Percentiles rank a stretch among this genome's conserved stretches.
Evolutionary conservation across 495 filamentous ascomycete species (phyloP).

Genomic region (Podospora appendiculata): DNA sequence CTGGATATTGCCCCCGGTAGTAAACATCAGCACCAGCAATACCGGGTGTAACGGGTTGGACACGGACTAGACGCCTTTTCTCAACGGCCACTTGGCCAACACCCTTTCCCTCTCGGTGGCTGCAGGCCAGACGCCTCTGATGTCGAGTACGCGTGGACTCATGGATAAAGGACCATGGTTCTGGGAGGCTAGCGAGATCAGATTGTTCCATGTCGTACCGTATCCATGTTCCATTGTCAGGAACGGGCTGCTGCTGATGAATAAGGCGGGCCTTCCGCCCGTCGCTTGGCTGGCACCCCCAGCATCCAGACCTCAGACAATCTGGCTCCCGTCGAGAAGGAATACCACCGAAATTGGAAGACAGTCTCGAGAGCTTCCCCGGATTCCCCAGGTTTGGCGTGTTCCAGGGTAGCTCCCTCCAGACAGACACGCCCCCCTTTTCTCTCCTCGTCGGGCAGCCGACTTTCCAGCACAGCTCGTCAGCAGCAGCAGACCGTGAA

Average conservation of each 20-base stretch:
- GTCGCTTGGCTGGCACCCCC: neutral
- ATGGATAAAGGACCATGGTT: constrained; percentile 1
- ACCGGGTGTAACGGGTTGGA: neutral
- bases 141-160: constrained; percentile 3
- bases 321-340: neutral
- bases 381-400: neutral
- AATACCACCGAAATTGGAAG: no score
- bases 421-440: neutral
- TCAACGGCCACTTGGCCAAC: neutral
- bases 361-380: neutral
- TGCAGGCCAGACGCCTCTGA: neutral
- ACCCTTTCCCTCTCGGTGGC: neutral
- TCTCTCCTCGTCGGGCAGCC: no score
- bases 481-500: no score
- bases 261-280: constrained; percentile 1
- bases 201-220: neutral
- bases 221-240: no score
- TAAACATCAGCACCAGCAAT: neutral
- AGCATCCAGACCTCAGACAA: neutral
- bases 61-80: neutral
- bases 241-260: neutral
- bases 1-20: no score
- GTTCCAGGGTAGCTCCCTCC: neutral
- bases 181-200: neutral
- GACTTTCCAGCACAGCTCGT: no score